phyloP scores from a whole-genome alignment of 495 filamentous ascomycete species.

The Viridothelium virens region DNA sequence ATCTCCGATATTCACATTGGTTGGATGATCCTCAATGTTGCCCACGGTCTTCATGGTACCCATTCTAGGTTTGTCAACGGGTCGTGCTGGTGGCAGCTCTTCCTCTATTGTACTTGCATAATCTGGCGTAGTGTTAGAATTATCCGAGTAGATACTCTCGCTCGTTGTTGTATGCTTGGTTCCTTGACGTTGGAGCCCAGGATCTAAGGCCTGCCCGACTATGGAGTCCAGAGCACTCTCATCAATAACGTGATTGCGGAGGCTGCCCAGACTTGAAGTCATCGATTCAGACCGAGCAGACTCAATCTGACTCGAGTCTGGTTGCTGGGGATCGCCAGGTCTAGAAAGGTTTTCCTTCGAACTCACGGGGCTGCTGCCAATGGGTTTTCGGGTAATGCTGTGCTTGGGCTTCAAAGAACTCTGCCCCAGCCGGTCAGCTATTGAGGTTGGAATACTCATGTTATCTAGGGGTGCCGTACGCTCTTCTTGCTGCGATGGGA shows the following conservation, averaged over 20 bases:
- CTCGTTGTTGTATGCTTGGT: conserved; percentile 2
- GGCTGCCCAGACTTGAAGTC: conserved; percentile 54
- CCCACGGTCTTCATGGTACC: conserved; percentile 81
- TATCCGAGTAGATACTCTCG: conserved; percentile 16
- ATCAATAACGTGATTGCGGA: conserved; percentile 57
- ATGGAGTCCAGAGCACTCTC: conserved; percentile 53
- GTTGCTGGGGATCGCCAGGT: background rate
- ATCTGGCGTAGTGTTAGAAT: conserved; percentile 36
- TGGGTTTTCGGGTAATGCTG: conserved; percentile 13
- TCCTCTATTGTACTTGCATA: conserved; percentile 40
- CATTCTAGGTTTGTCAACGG: conserved; percentile 59
- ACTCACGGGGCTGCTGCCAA: conserved; percentile 8
- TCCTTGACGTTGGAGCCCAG: background rate
- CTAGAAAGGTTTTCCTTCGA: conserved; percentile 12
- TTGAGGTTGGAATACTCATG: background rate
- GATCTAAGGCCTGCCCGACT: background rate
- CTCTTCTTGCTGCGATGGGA: conserved; percentile 8
- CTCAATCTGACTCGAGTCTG: background rate
- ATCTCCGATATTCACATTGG: conserved; percentile 1
- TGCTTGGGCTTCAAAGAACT: conserved; percentile 8
- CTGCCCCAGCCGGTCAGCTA: background rate
- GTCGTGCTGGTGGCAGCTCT: conserved; percentile 20
- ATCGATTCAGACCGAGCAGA: conserved; percentile 1
- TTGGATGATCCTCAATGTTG: conserved; percentile 33
- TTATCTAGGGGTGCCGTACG: conserved; percentile 7